Conservation (phyloP, 495 filamentous ascomycete species). For the Jackrogersella minutella region DNA sequence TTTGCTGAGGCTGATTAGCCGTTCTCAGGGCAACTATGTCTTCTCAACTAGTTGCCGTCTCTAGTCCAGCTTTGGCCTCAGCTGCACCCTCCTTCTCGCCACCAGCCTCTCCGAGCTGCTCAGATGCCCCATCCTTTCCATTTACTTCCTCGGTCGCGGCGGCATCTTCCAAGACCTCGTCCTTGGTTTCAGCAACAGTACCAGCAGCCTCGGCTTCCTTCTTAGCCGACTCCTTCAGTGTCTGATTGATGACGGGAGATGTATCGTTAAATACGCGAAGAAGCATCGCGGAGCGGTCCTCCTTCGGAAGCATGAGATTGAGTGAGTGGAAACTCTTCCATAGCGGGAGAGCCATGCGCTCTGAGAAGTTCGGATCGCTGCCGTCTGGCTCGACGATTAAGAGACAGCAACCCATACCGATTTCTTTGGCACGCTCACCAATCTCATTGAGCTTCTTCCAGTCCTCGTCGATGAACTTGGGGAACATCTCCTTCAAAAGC, state of each 20-base stretch:
- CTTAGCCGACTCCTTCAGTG: constrained; percentile 55
- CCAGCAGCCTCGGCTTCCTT: constrained; percentile 38
- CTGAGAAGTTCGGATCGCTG: constrained; percentile 73
- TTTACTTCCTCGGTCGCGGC: constrained; percentile 18
- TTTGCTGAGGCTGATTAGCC: no score
- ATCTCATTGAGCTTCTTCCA: constrained; percentile 86
- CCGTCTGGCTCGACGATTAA: constrained; percentile 78
- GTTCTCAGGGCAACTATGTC: background rate
- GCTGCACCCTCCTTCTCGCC: background rate
- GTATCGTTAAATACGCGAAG: constrained; percentile 88
- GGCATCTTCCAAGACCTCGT: constrained; percentile 28
- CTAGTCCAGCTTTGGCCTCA: background rate
- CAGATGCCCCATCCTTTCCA: constrained; percentile 11
- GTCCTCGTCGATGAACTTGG: constrained; percentile 71
- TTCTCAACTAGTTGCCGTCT: background rate
- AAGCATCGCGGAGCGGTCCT: constrained; percentile 91
- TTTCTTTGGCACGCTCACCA: constrained; percentile 77
- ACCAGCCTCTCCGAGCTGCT: constrained; percentile 5
- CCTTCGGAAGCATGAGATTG: constrained; percentile 97
- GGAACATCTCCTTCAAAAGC: constrained; percentile 94
- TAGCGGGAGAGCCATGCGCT: constrained; percentile 85
- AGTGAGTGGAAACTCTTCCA: constrained; percentile 88
- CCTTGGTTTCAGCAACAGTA: constrained; percentile 36
- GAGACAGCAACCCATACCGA: constrained; percentile 92
- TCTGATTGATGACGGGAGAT: constrained; percentile 70